phyloP scores from a whole-genome alignment of 2,329 filamentous ascomycete species.

The Parafenestella ontariensis region DNA sequence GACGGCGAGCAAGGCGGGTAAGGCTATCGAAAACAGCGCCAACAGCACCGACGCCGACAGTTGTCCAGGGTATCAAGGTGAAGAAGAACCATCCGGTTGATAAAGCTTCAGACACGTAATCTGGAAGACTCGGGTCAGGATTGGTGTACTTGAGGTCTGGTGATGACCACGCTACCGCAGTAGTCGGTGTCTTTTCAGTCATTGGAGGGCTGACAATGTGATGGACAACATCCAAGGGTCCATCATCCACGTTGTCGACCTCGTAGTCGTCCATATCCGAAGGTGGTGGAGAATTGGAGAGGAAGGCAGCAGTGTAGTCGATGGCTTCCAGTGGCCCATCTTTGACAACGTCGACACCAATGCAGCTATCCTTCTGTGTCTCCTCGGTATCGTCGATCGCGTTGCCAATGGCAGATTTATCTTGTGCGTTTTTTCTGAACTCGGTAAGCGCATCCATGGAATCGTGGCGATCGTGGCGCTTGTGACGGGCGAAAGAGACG shows the following conservation, averaged over 20 bases:
- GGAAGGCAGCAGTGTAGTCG: neutral
- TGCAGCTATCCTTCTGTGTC: neutral
- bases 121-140: neutral
- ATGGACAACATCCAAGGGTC: neutral
- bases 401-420: neutral
- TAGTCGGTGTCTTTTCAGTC: neutral
- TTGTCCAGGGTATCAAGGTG: neutral
- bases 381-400: neutral
- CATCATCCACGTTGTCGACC: neutral
- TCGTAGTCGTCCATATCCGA: neutral
- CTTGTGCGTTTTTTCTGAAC: neutral
- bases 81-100: constrained; percentile 2
- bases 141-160: neutral
- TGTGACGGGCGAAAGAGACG: neutral
- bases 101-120: neutral
- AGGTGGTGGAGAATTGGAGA: neutral
- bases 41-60: neutral
- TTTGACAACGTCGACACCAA: no score
- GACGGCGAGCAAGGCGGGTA: neutral
- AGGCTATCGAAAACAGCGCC: constrained; percentile 1
- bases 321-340: neutral
- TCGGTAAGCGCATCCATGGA: constrained; percentile 10
- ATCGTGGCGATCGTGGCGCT: neutral
- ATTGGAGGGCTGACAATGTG: neutral
- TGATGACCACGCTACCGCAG: neutral